A percentile compares a stretch with the other conserved stretches of the same genome.
Conservation (phyloP, 2,329 filamentous ascomycete genomes). For the Claviceps sorghi region DNA sequence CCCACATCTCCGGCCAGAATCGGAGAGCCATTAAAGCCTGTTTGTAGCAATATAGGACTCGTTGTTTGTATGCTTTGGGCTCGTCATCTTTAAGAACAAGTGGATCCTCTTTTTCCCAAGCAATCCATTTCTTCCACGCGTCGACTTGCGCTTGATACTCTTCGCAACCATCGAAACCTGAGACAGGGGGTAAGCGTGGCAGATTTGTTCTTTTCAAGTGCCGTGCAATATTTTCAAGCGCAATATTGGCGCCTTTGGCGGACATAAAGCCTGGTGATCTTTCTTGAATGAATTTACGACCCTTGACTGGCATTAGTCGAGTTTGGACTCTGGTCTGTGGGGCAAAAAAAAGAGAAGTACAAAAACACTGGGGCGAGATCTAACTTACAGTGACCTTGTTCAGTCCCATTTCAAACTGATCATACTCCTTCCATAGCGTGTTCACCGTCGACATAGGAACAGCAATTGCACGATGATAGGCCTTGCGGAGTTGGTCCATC, state of each 20-base stretch:
- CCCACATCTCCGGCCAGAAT: conserved; percentile 95
- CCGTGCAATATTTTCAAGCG: conserved; percentile 75
- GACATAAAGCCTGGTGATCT: conserved; percentile 92
- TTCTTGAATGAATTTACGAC: conserved; percentile 87
- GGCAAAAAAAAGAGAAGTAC: not conserved
- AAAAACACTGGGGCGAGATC: not conserved
- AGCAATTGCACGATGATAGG: conserved; percentile 78
- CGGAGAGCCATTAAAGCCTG: conserved; percentile 85
- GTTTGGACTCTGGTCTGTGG: not conserved
- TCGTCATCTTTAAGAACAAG: conserved; percentile 78
- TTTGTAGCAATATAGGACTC: conserved; percentile 81
- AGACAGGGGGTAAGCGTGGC: conserved; percentile 66
- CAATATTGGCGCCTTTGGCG: conserved; percentile 76
- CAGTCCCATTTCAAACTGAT: conserved; percentile 83
- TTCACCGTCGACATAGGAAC: conserved; percentile 76
- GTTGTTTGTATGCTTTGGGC: conserved; percentile 54
- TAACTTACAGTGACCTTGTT: conserved; percentile 77
- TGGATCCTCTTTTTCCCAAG: conserved; percentile 89
- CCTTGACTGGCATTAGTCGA: conserved; percentile 33
- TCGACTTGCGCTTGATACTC: conserved; percentile 76
- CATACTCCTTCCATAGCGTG: conserved; percentile 90
- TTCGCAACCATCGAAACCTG: conserved; percentile 72
- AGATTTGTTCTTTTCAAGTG: conserved; percentile 63
- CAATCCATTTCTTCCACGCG: conserved; percentile 86
- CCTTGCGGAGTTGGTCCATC: conserved; percentile 84